Conservation (phyloP, 352 stramenopile genomes). For the Globisporangium sylvaticum region DNA sequence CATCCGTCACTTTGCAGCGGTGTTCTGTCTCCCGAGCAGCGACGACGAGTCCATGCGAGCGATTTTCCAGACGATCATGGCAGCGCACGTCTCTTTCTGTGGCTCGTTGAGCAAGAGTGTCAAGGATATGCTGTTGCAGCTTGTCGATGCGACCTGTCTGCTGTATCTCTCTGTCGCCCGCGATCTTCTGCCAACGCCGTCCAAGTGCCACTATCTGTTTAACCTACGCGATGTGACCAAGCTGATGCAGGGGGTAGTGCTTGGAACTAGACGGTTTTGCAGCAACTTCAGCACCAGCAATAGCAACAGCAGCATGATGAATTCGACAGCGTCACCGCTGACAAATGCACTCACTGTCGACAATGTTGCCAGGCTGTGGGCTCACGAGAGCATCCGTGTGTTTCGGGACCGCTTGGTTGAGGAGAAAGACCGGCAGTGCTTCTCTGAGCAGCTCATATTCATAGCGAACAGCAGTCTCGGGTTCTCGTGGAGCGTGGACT, state of each 20-base stretch:
- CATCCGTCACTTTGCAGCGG: slow-evolving; percentile 56
- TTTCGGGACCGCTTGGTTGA: slow-evolving; percentile 92
- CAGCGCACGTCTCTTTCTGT: slow-evolving; percentile 35
- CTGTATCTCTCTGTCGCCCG: slow-evolving; percentile 58
- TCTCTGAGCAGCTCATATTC: slow-evolving; percentile 76
- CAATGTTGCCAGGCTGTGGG: slow-evolving; percentile 77
- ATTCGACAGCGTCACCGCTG: slow-evolving; percentile 4
- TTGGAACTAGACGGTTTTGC: slow-evolving; percentile 29
- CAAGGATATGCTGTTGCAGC: slow-evolving; percentile 46
- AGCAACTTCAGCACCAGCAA: slow-evolving; percentile 6
- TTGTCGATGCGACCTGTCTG: slow-evolving; percentile 57
- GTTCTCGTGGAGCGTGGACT: slow-evolving; percentile 52
- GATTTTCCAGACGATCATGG: slow-evolving; percentile 89
- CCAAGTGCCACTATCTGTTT: slow-evolving; percentile 84
- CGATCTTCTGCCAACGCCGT: slow-evolving; percentile 63
- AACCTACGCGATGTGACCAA: slow-evolving; percentile 80
- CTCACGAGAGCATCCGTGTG: slow-evolving; percentile 88
- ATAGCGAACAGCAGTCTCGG: slow-evolving; percentile 62
- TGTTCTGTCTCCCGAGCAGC: slow-evolving; percentile 71
- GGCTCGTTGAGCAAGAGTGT: slow-evolving; percentile 35
- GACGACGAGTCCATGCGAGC: slow-evolving; percentile 74
- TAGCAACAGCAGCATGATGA: neutral
- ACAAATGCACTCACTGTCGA: slow-evolving; percentile 26
- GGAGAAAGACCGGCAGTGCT: slow-evolving; percentile 76
- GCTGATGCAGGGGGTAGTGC: slow-evolving; percentile 80